Evolutionary conservation across 192 early-diverging fungal species (phyloP), one percentile per base, ranked within the genome.

Genomic region (Podila clonocystis): DNA sequence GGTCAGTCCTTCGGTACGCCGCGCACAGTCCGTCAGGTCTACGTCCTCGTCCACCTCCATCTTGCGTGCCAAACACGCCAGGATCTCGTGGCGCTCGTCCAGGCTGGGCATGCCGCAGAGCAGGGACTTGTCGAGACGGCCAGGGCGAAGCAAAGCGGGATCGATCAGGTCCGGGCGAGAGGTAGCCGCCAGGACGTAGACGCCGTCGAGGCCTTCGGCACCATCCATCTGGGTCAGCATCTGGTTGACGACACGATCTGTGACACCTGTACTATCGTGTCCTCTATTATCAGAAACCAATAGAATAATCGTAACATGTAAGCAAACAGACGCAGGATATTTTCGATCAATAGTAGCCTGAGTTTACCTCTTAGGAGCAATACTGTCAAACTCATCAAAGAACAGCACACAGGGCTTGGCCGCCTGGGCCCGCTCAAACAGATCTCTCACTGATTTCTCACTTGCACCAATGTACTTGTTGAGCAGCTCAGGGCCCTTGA

Each of bases 401-500:
- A 99, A 99, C 58, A 98, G 74, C 6, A 97, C 93, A 66, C 98
- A 99, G 15, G 98, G 98, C 63, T 91, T 93, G 7, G 97, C 97
- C 2, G 95, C 94, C 69, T 92, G 91, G 7, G 98, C 98, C 19
- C 97, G 89, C 65, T 96, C 94, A 84, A 99, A 99, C 41, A 99
- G 82, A 73, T 98, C 97, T 33, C 98, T 90, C 3, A 94, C 97
- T 0, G 93, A 89, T 72, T 97, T 95, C 84, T 99, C 98, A 74
- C 95, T 96, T 20, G 95, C 95, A 50, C 98, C 98, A 83, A 99
- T 99, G 76, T 99, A 99, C 89, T 98, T 99, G 85, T 98, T 98
- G 58, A 99, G 82, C 36, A 99, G 87, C 74, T 99, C 97, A 1
- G 98, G 98, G 13, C 98, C 98, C 82, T 99, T 99, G 72, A 97